phyloP scores from a whole-genome alignment of 2,329 filamentous ascomycete genomes.

The Pleurostoma richardsiae region DNA sequence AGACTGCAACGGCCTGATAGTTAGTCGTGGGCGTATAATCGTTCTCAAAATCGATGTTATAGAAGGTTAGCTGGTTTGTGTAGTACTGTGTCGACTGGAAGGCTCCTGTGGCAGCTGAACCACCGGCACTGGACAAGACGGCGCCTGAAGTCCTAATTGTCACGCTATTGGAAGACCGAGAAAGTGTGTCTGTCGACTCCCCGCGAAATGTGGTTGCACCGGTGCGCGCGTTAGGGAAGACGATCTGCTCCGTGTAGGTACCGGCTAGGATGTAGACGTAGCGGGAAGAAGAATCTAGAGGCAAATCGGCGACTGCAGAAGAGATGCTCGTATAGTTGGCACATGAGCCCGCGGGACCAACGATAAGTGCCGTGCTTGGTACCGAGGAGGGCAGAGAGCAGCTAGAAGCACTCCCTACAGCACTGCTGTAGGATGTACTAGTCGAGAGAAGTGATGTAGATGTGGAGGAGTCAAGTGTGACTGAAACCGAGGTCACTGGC shows the following conservation, averaged over 20 bases:
- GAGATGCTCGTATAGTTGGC: slow-evolving; percentile 25
- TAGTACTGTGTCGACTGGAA: slow-evolving; percentile 21
- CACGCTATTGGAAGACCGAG: slow-evolving; percentile 41
- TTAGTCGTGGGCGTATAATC: slow-evolving; percentile 7
- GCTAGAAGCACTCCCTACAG: slow-evolving; percentile 2
- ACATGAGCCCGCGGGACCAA: slow-evolving; percentile 12
- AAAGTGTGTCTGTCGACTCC: slow-evolving; percentile 34
- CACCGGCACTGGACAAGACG: slow-evolving; percentile 8
- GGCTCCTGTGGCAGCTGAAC: slow-evolving; percentile 13
- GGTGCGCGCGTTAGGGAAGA: slow-evolving; percentile 31
- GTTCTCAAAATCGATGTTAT: slow-evolving; percentile 22
- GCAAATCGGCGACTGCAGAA: slow-evolving; percentile 41
- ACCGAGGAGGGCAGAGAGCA: slow-evolving; percentile 3
- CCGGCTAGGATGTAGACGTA: slow-evolving; percentile 49
- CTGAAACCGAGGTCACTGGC: not conserved
- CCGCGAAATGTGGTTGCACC: slow-evolving; percentile 42
- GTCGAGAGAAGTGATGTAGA: not conserved
- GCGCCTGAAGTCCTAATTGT: slow-evolving; percentile 20
- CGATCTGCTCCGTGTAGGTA: slow-evolving; percentile 48
- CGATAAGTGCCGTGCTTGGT: slow-evolving; percentile 8
- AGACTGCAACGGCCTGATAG: slow-evolving; percentile 7
- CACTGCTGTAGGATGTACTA: slow-evolving; percentile 1
- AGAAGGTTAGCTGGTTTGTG: slow-evolving; percentile 18
- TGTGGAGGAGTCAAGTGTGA: not conserved
- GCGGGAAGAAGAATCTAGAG: slow-evolving; percentile 32